Evolutionary conservation across 2,329 filamentous ascomycete genomes (phyloP).

Genomic region (Penicillium aurantiogriseum): DNA sequence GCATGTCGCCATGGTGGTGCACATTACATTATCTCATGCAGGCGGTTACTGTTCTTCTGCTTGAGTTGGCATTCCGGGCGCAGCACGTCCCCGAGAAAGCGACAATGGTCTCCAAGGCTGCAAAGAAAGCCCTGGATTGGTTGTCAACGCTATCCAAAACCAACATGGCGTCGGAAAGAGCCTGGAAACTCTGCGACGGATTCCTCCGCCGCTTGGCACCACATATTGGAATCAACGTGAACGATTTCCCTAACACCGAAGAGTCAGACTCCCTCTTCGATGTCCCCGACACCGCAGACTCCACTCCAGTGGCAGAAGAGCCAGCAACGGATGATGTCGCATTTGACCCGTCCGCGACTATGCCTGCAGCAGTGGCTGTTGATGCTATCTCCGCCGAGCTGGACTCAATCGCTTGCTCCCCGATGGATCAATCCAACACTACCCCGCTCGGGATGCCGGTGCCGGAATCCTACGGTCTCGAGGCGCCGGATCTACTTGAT

Average conservation of each 20-base stretch:
- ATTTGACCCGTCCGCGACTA: slow-evolving; percentile 18
- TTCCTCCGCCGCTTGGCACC: slow-evolving; percentile 37
- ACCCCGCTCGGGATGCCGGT: slow-evolving; percentile 23
- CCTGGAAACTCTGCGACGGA: slow-evolving; percentile 38
- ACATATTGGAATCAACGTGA: slow-evolving; percentile 31
- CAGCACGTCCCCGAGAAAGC: slow-evolving; percentile 46
- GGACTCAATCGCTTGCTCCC: slow-evolving; percentile 25
- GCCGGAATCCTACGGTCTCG: slow-evolving; percentile 20
- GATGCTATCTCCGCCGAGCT: slow-evolving; percentile 22
- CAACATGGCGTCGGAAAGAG: slow-evolving; percentile 32
- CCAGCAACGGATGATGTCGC: slow-evolving; percentile 16
- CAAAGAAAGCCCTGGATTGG: slow-evolving; percentile 39
- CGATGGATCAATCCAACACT: slow-evolving; percentile 23
- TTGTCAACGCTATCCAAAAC: slow-evolving; percentile 32
- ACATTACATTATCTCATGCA: slow-evolving; percentile 48
- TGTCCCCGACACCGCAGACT: slow-evolving; percentile 16
- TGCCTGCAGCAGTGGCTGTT: slow-evolving; percentile 11
- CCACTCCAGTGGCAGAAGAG: slow-evolving; percentile 7
- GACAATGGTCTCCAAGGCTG: slow-evolving; percentile 35
- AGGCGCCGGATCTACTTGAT: slow-evolving; percentile 27
- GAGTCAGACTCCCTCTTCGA: slow-evolving; percentile 20
- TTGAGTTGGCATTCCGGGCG: slow-evolving; percentile 44
- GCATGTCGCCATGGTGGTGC: slow-evolving; percentile 46
- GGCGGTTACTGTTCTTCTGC: slow-evolving; percentile 43
- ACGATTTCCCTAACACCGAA: slow-evolving; percentile 31